Conservation (phyloP, 179 eudicot genomes). For the Carnegiea gigantea region DNA sequence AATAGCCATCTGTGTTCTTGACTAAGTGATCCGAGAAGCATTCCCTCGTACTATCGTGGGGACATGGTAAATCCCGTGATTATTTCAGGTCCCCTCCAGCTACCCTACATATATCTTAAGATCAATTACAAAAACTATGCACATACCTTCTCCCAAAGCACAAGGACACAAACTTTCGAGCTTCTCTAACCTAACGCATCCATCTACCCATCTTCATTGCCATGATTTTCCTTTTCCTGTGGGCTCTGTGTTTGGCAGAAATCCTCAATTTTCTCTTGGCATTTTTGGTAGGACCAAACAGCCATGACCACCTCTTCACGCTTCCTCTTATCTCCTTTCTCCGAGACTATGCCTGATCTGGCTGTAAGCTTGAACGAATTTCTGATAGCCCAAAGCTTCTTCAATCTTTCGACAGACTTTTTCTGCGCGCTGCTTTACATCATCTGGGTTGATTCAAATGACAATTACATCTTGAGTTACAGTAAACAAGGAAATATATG, state of each 20-base stretch:
- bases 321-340: conserved; percentile 74
- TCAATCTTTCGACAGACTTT: conserved; percentile 50
- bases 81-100: too few species aligned
- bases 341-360: conserved; percentile 61
- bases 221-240: conserved; percentile 83
- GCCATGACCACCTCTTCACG: conserved; percentile 80
- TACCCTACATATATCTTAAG: too few species aligned
- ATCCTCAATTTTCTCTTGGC: conserved; percentile 86
- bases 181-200: conserved; percentile 30
- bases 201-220: conserved; percentile 70
- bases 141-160: too few species aligned
- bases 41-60: too few species aligned
- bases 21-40: too few species aligned
- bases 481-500: neutral
- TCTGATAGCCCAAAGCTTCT: conserved; percentile 49
- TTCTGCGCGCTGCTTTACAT: conserved; percentile 66
- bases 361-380: conserved; percentile 49
- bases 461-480: conserved; percentile 9
- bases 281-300: conserved; percentile 68
- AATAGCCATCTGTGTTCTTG: too few species aligned
- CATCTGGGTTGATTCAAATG: conserved; percentile 46
- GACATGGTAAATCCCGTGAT: too few species aligned
- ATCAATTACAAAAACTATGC: too few species aligned
- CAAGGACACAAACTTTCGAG: too few species aligned
- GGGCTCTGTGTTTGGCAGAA: conserved; percentile 66